phyloP scores from a whole-genome alignment of 1,284 basidiomycete species.

The Leucoagaricus sp. region DNA sequence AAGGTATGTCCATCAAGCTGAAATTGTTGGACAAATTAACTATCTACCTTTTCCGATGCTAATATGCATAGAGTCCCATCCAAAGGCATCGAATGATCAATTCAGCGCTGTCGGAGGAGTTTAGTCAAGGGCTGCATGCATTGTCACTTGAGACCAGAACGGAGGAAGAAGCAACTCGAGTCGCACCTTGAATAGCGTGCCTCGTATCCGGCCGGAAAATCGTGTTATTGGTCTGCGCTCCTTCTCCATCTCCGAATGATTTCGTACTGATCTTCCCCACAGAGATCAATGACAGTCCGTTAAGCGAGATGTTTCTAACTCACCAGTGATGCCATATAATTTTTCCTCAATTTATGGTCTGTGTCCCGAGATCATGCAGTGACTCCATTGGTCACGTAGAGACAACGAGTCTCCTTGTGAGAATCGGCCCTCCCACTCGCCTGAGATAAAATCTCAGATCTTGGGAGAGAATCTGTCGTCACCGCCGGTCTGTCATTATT shows the following conservation, averaged over 20 bases:
- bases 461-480: not conserved
- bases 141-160: constrained; percentile 77
- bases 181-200: not conserved
- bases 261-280: not conserved
- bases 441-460: constrained; percentile 14
- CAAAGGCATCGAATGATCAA: constrained; percentile 80
- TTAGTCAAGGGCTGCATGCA: constrained; percentile 70
- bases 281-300: not conserved
- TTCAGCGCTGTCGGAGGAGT: constrained; percentile 65
- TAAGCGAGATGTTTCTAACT: constrained; percentile 12
- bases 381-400: constrained; percentile 11
- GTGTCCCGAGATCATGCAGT: constrained; percentile 1
- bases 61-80: constrained; percentile 56
- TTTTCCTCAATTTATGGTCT: constrained; percentile 8
- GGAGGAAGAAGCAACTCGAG: constrained; percentile 43
- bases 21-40: not conserved
- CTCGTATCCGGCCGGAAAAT: not conserved
- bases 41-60: not conserved
- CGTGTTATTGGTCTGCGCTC: not conserved
- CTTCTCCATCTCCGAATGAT: not conserved
- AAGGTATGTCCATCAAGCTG: constrained; percentile 50
- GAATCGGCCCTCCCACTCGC: not conserved
- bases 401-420: constrained; percentile 14
- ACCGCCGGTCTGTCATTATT: constrained; percentile 7
- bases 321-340: constrained; percentile 5